Base-by-base conservation (phyloP, 2,329 filamentous ascomycete species). In the Knufia fluminis region DNA sequence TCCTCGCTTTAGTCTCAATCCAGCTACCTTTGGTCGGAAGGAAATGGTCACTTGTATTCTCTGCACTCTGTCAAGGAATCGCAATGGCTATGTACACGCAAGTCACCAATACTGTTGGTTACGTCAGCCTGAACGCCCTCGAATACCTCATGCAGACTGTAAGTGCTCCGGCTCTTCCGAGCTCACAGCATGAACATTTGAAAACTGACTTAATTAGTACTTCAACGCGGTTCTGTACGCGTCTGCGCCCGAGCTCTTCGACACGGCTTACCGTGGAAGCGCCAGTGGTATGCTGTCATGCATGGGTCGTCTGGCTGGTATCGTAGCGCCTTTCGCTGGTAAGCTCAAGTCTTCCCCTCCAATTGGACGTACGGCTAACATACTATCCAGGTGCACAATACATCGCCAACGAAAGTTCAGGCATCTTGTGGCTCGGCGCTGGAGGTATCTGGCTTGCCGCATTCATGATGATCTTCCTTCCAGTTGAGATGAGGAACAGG, bases 221-320 rank as follows among this genome's bases (percentile, higher is more conserved):
- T 74, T 75, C 63, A 75, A 75, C 48, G 70, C 71, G 2, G 69
- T 76, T 2, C 61, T 75, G 12, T 76, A 76, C 56, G 73, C 71
- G 9, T 75, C 70, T 66, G 75, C 72, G 2, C 73, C 73, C 1
- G 73, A 75, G 54, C 68, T 70, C 4, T 22, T 38, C 10, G 10
- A 33, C 22, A 43, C 40, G n/a, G 23, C 43, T 8, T 54, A 52
- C 32, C 49, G 52, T n/a, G 52, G 49, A 14, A 54, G 52, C 28
- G 52, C 52, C 16, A 52, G 24, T 31, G 52, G 52, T 23, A 54
- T 54, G 52, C 36, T 54, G 17, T 54, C 52, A 4, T 54, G 52
- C 46, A 23, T 54, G 26, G 52, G 52, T 41, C 43, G 52, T 17
- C 12, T 54, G 12, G 52, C 52, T 42, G 52, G 52, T 38, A 52